Evolutionary conservation across 768 basidiomycete species (phyloP), one percentile per base, ranked within the genome.

Genomic region (Leucocoprinus leucothites): DNA sequence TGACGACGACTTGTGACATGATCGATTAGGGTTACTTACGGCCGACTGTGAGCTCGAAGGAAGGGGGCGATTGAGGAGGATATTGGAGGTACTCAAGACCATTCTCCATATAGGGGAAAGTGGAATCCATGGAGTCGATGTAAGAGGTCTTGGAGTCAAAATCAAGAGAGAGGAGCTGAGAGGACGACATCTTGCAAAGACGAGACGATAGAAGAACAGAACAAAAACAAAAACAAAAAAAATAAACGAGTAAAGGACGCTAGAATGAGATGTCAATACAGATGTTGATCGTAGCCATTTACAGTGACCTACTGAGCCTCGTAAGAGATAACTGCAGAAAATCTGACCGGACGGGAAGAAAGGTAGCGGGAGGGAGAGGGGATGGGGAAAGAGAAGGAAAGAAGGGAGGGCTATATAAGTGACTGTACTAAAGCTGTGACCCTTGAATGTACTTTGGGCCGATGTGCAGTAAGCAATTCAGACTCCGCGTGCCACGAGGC

Each of bases 71-170:
- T 9, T 84, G 79, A 61, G 84, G 80, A 34, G 86, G 86, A 69
- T 86, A 87, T 70, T 86, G 84, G 61, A 89, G 80, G 67, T 88
- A 90, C 57, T 81, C 79, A 62, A 80, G 72, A 57, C 72, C 71
- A 57, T 67, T 75, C 66, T 81, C 79, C 71, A 80, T 73, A 69
- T 81, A 80, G 58, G 71, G 68, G 61, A 75, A 78, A 24, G 75
- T 66, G 56, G 69, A 65, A 60, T 81, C 79, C 62, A 74, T 67
- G 59, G 71, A 60, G 58, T 76, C 74, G 67, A 76, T 74, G 73
- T 76, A 84, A 61, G 72, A 69, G 58, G 74, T 73, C 70, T 77
- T 64, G 69, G 71, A 66, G 63, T 81, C 79, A 61, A 79, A 80
- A 65, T 80, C 79, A 72, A 80, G 76, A 59, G 66, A 69, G 59